These are phyloP conservation scores for Emergomyces orientalis DNA, from an alignment of 2,329 filamentous ascomycete genomes.

Conservation along the genomic window DNA sequence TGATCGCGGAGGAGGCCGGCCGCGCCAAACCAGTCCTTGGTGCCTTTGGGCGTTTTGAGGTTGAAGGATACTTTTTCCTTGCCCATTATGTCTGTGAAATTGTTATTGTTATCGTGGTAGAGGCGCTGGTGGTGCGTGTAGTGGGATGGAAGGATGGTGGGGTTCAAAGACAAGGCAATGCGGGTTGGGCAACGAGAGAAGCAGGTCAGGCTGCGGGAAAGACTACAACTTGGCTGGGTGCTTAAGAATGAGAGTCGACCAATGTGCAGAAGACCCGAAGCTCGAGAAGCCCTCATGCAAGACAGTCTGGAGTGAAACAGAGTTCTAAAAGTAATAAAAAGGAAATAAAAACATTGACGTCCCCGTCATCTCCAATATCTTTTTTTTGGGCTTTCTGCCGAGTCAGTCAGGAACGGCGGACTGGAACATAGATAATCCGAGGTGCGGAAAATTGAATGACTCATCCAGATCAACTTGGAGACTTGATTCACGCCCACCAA, in stretches of 20 bases:
- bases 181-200: conserved; percentile 19
- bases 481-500: neutral
- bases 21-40: conserved; percentile 72
- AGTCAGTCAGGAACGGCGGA: neutral
- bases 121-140: neutral
- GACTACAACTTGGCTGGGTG: conserved; percentile 13
- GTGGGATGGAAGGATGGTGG: conserved; percentile 7
- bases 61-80: conserved; percentile 47
- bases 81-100: conserved; percentile 8
- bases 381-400: neutral
- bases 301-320: conserved; percentile 1
- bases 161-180: conserved; percentile 8
- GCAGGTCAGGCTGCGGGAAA: conserved; percentile 15
- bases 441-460: neutral
- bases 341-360: neutral
- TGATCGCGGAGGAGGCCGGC: conserved; percentile 73
- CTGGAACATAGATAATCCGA: neutral
- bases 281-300: conserved; percentile 25
- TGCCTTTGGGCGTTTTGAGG: conserved; percentile 85
- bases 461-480: too few relatives aligned
- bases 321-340: neutral
- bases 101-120: conserved; percentile 6
- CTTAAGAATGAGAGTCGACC: conserved; percentile 24
- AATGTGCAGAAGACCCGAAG: conserved; percentile 20
- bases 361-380: neutral